Base-by-base conservation (phyloP, 495 filamentous ascomycete species). In the Aspergillus kassunensis region DNA sequence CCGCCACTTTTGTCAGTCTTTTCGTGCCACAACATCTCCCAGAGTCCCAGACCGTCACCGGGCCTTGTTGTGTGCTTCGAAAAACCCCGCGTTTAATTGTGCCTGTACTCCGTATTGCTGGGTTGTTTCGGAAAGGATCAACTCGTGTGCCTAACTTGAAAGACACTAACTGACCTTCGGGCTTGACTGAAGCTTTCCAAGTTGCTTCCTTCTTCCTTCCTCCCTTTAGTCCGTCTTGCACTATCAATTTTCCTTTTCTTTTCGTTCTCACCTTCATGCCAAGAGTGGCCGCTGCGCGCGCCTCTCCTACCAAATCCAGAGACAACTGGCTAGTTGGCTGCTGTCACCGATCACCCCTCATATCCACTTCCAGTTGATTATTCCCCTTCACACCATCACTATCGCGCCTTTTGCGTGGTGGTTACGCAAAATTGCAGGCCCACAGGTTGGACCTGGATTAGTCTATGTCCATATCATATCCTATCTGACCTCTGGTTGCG, bases 1-100 rank as follows among this genome's bases (percentile, higher is more conserved):
- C 18, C 29, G 44, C 44, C 44, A 46, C 44, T 13, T 33, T 30
- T 46, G 30, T 46, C 44, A 46, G 44, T n/a, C 44, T 46, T 23
- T 10, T n/a, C 15, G 16, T 6, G 8, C 23, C 44, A 34, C 19
- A 24, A 20, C 16, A 9, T 46, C 44, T 35, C 30, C 7, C 10
- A 6, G 4, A 16, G 16, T 10, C n/a, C n/a, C n/a, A n/a, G n/a
- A n/a, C n/a, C n/a, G n/a, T n/a, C n/a, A n/a, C n/a, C n/a, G n/a
- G n/a, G n/a, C n/a, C n/a, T n/a, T n/a, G n/a, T n/a, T n/a, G n/a
- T n/a, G n/a, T n/a, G n/a, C n/a, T n/a, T n/a, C n/a, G n/a, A n/a
- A n/a, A n/a, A n/a, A n/a, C n/a, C 15, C 44, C 20, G 29, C 44
- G 44, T 23, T 46, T 34, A n/a, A 46, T 27, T 34, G 44, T 34